Evolutionary conservation across 2,329 filamentous ascomycete species (phyloP).

Genomic region (Nothopassalora personata): DNA sequence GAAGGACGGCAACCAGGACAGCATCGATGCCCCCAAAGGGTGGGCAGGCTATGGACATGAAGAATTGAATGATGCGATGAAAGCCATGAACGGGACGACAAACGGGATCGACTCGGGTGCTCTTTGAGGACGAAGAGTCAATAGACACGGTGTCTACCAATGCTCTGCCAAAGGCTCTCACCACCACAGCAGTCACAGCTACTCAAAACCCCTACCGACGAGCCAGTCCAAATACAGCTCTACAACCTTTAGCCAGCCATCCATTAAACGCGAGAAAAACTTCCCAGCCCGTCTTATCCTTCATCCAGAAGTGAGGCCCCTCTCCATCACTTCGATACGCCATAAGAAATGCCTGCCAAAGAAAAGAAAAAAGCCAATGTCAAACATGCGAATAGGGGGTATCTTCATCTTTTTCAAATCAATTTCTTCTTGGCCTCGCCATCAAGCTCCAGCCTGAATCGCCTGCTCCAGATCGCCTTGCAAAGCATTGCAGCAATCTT

Average conservation of each 20-base stretch:
- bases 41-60: not conserved
- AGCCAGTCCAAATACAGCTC: not conserved
- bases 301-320: not conserved
- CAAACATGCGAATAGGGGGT: not conserved
- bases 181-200: not conserved
- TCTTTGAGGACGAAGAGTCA: not conserved
- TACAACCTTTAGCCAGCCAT: not conserved
- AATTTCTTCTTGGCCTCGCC: not conserved
- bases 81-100: too few species aligned
- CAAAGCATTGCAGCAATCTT: slow-evolving; percentile 82
- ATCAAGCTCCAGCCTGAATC: not conserved
- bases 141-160: not conserved
- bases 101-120: not conserved
- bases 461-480: slow-evolving; percentile 39
- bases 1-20: not conserved
- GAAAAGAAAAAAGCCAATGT: not conserved
- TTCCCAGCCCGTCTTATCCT: not conserved
- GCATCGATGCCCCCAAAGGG: not conserved
- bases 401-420: not conserved
- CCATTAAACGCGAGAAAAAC: not conserved
- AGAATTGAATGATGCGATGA: not conserved
- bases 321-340: not conserved
- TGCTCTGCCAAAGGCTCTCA: not conserved
- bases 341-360: not conserved
- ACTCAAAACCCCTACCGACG: not conserved